Percentiles rank a stretch among this genome's conserved stretches.
phyloP scores from a whole-genome alignment of 352 stramenopile species.

The Phytophthora europaea region DNA sequence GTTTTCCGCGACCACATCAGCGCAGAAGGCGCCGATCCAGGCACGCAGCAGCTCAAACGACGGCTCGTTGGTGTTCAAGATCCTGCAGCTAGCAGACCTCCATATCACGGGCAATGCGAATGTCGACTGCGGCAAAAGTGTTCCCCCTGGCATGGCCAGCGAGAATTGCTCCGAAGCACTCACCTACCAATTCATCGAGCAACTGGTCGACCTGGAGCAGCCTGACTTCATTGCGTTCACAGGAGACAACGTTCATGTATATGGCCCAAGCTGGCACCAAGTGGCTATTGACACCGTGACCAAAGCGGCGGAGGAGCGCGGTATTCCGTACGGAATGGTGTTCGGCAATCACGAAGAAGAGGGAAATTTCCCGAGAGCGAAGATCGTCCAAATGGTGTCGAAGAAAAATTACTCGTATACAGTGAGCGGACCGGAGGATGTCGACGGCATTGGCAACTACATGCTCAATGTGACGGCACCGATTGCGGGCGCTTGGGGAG shows the following conservation, averaged over 20 bases:
- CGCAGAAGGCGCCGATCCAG: slow-evolving; percentile 30
- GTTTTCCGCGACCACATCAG: background rate
- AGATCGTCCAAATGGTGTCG: slow-evolving; percentile 47
- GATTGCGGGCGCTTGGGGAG: slow-evolving; percentile 41
- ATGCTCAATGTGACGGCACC: slow-evolving; percentile 55
- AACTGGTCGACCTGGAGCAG: slow-evolving; percentile 53
- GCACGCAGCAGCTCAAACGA: slow-evolving; percentile 28
- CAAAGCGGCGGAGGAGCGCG: slow-evolving; percentile 41
- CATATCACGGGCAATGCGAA: slow-evolving; percentile 57
- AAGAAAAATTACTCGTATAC: slow-evolving; percentile 57
- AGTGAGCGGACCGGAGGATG: slow-evolving; percentile 35
- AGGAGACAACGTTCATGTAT: slow-evolving; percentile 60
- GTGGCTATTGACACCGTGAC: slow-evolving; percentile 50
- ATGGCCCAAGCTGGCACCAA: slow-evolving; percentile 32
- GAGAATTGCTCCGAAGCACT: slow-evolving; percentile 50
- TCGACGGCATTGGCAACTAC: slow-evolving; percentile 69
- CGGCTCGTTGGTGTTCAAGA: slow-evolving; percentile 53
- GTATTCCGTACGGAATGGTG: slow-evolving; percentile 63
- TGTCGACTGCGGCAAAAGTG: slow-evolving; percentile 33
- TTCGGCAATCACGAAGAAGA: slow-evolving; percentile 77
- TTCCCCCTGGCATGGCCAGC: slow-evolving; percentile 25
- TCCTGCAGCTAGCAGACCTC: slow-evolving; percentile 66
- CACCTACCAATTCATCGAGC: slow-evolving; percentile 56
- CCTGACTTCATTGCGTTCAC: slow-evolving; percentile 69
- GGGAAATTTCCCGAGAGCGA: slow-evolving; percentile 40